Base-by-base conservation (phyloP, 2,329 filamentous ascomycete species). In the Penicillium thymicola region DNA sequence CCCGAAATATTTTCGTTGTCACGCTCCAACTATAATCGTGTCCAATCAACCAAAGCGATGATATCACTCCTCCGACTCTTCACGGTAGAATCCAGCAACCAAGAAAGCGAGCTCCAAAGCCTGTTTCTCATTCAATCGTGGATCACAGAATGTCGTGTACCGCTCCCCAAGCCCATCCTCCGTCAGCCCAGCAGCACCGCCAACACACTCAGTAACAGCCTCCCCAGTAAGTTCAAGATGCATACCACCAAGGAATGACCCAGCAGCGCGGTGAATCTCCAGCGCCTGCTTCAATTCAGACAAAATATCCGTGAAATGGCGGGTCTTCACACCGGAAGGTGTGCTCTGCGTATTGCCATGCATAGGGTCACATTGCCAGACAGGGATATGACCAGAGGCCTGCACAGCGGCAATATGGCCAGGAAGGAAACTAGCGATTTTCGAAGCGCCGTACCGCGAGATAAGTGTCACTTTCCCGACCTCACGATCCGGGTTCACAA, bases 281-380 rank as follows among this genome's bases (percentile, higher is more conserved):
- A 97, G 81, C 1, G 92, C 92, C 67, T 91, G 86, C 59, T 87
- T 85, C 42, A 99, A 82, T 79, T 99, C 94, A 1, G 84, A 85
- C 72, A 97, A 87, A 67, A 99, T 96, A 72, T 94, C 89, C 60
- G 84, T 85, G 80, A 99, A 99, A 54, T 89, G 88, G 16, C 94
- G 85, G 2, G 94, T 99, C 81, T 99, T 99, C 77, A 97, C 85
- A 27, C 92, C 92, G 0, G 83, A 79, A 0, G 85, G 82, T 0
- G 90, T 93, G 46, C 80, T 79, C 46, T 82, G 79, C 0, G 84
- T 86, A 71, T 88, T 88, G 30, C 94, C 94, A 76, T 99, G 94
- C 94, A 99, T 99, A 23, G 94, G 94, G 76, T 99, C 94, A 77
- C 93, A 97, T 78, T 97, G 94, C 93, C 93, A 97, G 66, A 97